A percentile compares a stretch with the other conserved stretches of the same genome.
Evolutionary conservation across 805 yeast species (phyloP).

Genomic region (Saturnispora sanitii): DNA sequence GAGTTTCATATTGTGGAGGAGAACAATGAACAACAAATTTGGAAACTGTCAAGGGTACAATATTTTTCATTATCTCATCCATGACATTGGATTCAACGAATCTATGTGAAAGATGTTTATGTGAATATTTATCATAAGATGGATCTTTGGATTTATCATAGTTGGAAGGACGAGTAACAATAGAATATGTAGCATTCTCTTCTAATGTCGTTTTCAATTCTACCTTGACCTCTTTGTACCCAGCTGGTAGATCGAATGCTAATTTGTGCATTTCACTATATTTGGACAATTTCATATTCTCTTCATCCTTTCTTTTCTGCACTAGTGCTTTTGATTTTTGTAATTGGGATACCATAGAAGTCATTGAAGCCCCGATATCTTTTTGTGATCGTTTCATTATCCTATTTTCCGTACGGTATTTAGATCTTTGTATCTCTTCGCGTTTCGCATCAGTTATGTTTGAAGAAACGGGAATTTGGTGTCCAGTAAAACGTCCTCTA

Average conservation of each 20-base stretch:
- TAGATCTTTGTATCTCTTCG: not conserved
- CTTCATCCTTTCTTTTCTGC: conserved; percentile 1
- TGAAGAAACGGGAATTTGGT: not conserved
- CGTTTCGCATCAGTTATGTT: not conserved
- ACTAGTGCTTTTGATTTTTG: not conserved
- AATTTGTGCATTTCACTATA: not conserved
- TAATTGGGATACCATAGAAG: conserved; percentile 1
- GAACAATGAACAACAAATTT: conserved; percentile 51
- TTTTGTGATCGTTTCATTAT: conserved; percentile 28
- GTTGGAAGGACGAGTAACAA: not conserved
- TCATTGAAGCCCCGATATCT: not conserved
- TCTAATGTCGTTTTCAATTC: conserved; percentile 1
- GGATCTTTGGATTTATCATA: conserved; percentile 8
- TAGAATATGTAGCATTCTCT: not conserved
- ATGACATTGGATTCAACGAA: conserved; percentile 35
- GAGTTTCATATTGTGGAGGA: conserved; percentile 63
- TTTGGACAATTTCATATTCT: not conserved
- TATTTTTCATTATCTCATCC: conserved; percentile 32
- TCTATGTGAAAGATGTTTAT: conserved; percentile 34
- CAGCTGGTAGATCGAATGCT: conserved; percentile 7
- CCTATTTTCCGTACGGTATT: not conserved
- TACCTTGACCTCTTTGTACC: conserved; percentile 2
- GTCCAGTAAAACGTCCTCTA: conserved; percentile 4
- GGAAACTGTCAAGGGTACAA: conserved; percentile 47
- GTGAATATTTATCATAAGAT: conserved; percentile 34